Evolutionary conservation across 148 eudicot species (phyloP), one percentile per base, ranked within the genome.

Genomic region (Camellia japonica): DNA sequence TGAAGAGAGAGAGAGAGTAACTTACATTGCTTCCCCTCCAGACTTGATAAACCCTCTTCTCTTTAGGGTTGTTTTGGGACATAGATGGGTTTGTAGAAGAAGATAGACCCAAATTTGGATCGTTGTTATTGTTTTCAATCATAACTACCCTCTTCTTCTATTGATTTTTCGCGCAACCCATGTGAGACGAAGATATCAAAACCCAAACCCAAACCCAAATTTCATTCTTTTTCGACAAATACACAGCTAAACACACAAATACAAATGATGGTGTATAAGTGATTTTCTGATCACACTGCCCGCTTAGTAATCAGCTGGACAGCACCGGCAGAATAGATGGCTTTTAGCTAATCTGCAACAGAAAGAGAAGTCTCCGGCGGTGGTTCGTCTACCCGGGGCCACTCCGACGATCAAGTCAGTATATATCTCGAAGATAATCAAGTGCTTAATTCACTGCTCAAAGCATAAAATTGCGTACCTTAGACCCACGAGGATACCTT

Each of bases 11-110:
- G 44, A 73, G 78, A 78, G 20, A 68, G 64, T 43, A 74, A 71
- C 81, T 83, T 88, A 93, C 97, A 83, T 93, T 93, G 72, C 86
- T 90, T 59, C 97, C 97, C 82, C 81, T 91, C 97, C 97, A 91
- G 77, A 84, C 92, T 83, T 90, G 86, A 87, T 90, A 93, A 46
- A 92, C 89, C 89, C 87, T 93, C 85, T 77, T 82, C 2, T 86
- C 76, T 84, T 78, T 75, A 52, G 79, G 74, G 70, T 82, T 76
- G 23, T 43, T 67, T 23, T 7, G 82, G 51, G 76, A 77, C 88
- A 86, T 90, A 43, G 55, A 56, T 74, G 6, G 30, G 76, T 54
- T 30, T 16, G 49, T 38, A 81, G 65, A 58, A 42, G 56, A 81
- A 55, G 65, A 73, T 42, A 46, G 19, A 51, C 54, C 72, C 71